These are phyloP conservation scores for Sporothrix humicola DNA, from an alignment of 2,329 filamentous ascomycete genomes.

Conservation along the genomic window DNA sequence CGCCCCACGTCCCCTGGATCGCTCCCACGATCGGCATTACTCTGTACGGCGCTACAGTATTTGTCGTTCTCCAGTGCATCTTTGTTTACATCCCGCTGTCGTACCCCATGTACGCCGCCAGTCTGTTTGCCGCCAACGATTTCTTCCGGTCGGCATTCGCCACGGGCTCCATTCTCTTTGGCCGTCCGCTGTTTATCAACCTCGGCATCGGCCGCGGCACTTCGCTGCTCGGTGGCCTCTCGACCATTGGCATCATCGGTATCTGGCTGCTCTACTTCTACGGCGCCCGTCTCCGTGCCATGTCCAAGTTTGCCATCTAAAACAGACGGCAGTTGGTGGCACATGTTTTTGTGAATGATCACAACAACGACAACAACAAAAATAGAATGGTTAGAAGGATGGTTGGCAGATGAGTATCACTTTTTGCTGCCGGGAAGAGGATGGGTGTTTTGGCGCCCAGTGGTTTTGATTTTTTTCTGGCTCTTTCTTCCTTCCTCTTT, in stretches of 20 bases:
- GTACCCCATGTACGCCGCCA: conserved; percentile 63
- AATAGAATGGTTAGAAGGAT: conserved; percentile 12
- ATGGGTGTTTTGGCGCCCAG: background rate
- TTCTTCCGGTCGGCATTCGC: conserved; percentile 64
- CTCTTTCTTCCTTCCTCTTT: background rate
- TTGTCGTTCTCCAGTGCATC: conserved; percentile 64
- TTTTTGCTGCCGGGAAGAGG: background rate
- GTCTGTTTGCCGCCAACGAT: conserved; percentile 66
- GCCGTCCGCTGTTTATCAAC: conserved; percentile 63
- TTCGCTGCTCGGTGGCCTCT: conserved; percentile 62
- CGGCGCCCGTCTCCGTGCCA: conserved; percentile 58
- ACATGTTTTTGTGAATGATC: background rate
- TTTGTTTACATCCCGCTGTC: conserved; percentile 64
- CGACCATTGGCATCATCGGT: conserved; percentile 60
- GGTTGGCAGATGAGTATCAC: background rate
- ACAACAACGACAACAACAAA: background rate
- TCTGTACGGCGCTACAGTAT: conserved; percentile 58
- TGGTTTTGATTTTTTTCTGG: background rate
- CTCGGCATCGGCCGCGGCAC: conserved; percentile 64
- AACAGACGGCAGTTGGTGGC: background rate
- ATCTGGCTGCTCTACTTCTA: conserved; percentile 65
- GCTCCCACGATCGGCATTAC: conserved; percentile 63
- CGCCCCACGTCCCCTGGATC: conserved; percentile 59
- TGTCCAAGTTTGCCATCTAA: conserved; percentile 62
- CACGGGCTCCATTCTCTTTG: conserved; percentile 64